Evolutionary conservation across 495 filamentous ascomycete species (phyloP), one percentile per base, ranked within the genome.

Genomic region (Penicillium riverlandense): DNA sequence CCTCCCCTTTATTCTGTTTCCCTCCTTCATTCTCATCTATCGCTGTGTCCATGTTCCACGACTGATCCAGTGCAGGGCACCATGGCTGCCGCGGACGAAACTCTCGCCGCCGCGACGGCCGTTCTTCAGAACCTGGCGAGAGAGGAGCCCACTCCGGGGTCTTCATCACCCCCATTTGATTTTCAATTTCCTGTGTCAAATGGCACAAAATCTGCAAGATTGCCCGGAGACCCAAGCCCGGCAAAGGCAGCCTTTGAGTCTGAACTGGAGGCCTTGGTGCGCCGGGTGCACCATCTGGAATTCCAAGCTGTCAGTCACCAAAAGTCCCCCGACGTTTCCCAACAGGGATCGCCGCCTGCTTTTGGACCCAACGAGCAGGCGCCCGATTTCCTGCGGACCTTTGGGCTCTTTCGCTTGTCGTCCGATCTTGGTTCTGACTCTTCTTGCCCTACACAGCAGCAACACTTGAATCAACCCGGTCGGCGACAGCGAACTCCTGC

Each of bases 251-350:
- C 73, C 37, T 75, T 91, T 38, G 85, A 89, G 63, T 69, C 69
- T 44, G 86, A 88, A 58, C 74, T 91, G 39, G 76, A 79, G 42
- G 77, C 82, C 42, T 72, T 91, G 44, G 72, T 79, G 40, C 69
- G 77, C 44, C 70, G 86, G 37, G 71, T 91, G 40, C 79, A 84
- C 51, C 75, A 75, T 45, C 73, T 91, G 43, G 84, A 89, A 68
- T 73, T 70, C 48, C 76, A 79, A 66, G 78, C 80, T 58, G 76
- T 74, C 74, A 58, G 62, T 75, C 43, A 72, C 48, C 72, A 78
- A 47, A 65, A 65, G 33, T 75, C 82, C 47, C 81, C 82, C 43
- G 80, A 79, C 57, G 80, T 79, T 27, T 79, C 83, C 34, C 79
- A 78, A 49, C 77, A 82, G 56, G 40, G 41, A 37, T 51, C 76